phyloP scores from a whole-genome alignment of 441 rosid genomes.

The California macrophylla region DNA sequence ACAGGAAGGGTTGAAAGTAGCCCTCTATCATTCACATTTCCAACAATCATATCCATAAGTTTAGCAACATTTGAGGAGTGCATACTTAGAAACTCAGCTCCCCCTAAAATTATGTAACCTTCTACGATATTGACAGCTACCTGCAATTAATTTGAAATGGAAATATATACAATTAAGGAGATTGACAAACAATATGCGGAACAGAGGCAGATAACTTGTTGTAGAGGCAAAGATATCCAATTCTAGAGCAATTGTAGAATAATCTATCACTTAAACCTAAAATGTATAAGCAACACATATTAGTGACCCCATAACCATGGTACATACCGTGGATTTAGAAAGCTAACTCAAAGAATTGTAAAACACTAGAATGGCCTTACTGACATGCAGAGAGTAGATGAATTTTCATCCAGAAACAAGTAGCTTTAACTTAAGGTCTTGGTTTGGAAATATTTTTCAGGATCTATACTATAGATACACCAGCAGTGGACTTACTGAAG shows the following conservation, averaged over 20 bases:
- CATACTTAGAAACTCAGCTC: conserved; percentile 64
- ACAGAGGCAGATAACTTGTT: not conserved
- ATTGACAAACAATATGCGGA: not conserved
- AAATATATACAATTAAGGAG: not conserved
- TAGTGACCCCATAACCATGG: not conserved
- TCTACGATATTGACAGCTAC: conserved; percentile 77
- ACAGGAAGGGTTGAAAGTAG: conserved; percentile 72
- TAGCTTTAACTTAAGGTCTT: not conserved
- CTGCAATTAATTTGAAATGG: conserved; percentile 32
- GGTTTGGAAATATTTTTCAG: not conserved
- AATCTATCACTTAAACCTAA: not conserved
- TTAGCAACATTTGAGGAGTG: conserved; percentile 78
- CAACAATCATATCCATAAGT: conserved; percentile 85
- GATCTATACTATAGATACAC: not conserved
- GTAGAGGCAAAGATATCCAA: not conserved
- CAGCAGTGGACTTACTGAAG: not conserved
- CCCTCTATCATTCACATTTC: conserved; percentile 87
- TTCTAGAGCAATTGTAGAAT: not conserved
- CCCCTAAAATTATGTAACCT: conserved; percentile 72
- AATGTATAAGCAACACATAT: not conserved
- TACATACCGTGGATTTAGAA: not conserved
- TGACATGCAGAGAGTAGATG: not conserved
- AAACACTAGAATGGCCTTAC: not conserved
- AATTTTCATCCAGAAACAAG: not conserved
- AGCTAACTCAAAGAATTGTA: not conserved